Evolutionary conservation across 371 early-diverging fungal genomes (phyloP).

Genomic region (Mucor piriformis): DNA sequence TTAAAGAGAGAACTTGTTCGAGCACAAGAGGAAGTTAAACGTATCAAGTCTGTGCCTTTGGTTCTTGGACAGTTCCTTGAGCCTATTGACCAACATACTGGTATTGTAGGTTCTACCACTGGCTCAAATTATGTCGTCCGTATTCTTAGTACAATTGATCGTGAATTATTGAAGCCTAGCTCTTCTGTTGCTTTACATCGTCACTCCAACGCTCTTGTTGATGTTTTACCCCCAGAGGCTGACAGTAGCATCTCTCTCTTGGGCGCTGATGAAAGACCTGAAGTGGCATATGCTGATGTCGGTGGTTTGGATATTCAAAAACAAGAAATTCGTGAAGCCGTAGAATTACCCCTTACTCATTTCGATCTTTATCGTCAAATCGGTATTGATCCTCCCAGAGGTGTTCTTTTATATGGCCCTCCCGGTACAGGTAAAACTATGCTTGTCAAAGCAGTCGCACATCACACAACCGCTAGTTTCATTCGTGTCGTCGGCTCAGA

Average conservation of each 20-base stretch:
- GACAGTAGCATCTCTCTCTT: slow-evolving; percentile 97
- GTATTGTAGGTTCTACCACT: slow-evolving; percentile 97
- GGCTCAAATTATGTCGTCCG: slow-evolving; percentile 97
- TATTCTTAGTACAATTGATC: slow-evolving; percentile 97
- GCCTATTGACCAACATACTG: slow-evolving; percentile 97
- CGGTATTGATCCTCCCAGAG: slow-evolving; percentile 99
- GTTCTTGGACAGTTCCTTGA: slow-evolving; percentile 99
- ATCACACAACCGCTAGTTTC: slow-evolving; percentile 99
- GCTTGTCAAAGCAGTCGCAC: slow-evolving; percentile 99
- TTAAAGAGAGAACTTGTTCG: slow-evolving; percentile 94
- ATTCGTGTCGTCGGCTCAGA: slow-evolving; percentile 99
- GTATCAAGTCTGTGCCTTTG: slow-evolving; percentile 98
- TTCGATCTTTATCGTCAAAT: slow-evolving; percentile 99
- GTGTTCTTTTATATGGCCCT: slow-evolving; percentile 98
- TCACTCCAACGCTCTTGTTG: slow-evolving; percentile 98
- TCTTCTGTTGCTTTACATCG: slow-evolving; percentile 98
- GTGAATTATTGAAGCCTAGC: slow-evolving; percentile 97
- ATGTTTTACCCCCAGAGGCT: slow-evolving; percentile 96
- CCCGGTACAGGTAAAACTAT: slow-evolving; percentile 99
- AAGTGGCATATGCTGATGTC: slow-evolving; percentile 97
- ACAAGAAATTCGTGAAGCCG: slow-evolving; percentile 99
- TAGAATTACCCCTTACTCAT: slow-evolving; percentile 99
- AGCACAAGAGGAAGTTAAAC: slow-evolving; percentile 98
- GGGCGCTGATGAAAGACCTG: slow-evolving; percentile 94
- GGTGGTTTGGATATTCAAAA: slow-evolving; percentile 99